phyloP scores from a whole-genome alignment of 345 rosid species.

The Eutrema japonicum region DNA sequence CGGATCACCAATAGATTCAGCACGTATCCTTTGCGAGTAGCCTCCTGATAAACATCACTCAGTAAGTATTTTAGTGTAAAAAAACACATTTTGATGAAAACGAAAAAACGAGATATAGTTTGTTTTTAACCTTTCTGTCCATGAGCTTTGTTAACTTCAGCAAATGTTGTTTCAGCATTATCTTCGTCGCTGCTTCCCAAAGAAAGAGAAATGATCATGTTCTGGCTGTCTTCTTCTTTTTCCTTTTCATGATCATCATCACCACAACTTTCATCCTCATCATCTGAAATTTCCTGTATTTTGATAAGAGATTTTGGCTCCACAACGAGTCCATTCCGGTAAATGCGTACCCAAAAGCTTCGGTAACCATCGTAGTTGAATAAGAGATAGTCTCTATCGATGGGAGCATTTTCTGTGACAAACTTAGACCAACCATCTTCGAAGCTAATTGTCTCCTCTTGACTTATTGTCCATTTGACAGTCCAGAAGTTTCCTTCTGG shows the following conservation, averaged over 20 bases:
- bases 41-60: slow-evolving; percentile 4
- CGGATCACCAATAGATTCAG: background rate
- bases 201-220: slow-evolving; percentile 33
- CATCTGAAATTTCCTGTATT: slow-evolving; percentile 35
- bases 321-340: background rate
- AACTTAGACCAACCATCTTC: slow-evolving; percentile 37
- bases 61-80: background rate
- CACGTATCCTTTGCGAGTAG: background rate
- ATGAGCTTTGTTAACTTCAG: slow-evolving; percentile 21
- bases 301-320: background rate
- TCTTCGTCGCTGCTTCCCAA: slow-evolving; percentile 32
- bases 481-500: slow-evolving; percentile 37
- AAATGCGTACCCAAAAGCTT: slow-evolving; percentile 24
- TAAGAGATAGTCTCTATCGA: slow-evolving; percentile 12
- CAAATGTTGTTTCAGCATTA: background rate
- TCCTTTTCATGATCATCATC: background rate
- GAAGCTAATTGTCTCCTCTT: slow-evolving; percentile 18
- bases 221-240: background rate
- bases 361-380: slow-evolving; percentile 36
- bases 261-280: background rate
- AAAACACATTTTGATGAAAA: background rate
- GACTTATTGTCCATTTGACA: slow-evolving; percentile 22
- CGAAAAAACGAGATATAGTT: background rate
- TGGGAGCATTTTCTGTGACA: slow-evolving; percentile 7
- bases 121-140: slow-evolving; percentile 21